These are phyloP conservation scores for Dalechampia spathulata DNA, from an alignment of 441 rosid species.

Conservation along the genomic window DNA sequence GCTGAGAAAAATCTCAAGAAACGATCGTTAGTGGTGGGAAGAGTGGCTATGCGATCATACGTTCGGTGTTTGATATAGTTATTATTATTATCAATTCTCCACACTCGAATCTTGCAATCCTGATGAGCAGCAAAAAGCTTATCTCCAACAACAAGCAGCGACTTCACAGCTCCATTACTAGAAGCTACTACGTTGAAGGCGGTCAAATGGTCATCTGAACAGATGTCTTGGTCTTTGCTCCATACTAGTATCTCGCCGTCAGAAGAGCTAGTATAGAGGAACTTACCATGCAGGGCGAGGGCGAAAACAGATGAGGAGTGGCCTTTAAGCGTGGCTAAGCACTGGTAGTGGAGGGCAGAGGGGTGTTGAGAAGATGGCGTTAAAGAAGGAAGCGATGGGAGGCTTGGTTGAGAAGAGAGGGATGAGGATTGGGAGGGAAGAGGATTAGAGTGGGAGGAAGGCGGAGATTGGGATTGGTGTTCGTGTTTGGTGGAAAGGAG, in stretches of 20 bases:
- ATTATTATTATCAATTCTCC: constrained; percentile 56
- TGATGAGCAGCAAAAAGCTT: constrained; percentile 89
- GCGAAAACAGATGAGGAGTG: constrained; percentile 57
- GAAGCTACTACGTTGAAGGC: constrained; percentile 28
- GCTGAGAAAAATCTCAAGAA: constrained; percentile 47
- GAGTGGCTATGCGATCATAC: constrained; percentile 59
- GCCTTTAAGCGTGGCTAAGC: constrained; percentile 59
- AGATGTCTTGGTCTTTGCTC: constrained; percentile 58
- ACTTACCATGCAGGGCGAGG: constrained; percentile 46
- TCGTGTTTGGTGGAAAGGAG: too few relatives aligned
- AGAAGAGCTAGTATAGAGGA: constrained; percentile 60
- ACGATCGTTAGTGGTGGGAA: constrained; percentile 80
- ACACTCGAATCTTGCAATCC: constrained; percentile 88
- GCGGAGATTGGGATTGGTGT: too few relatives aligned
- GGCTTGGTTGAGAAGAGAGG: constrained; percentile 33
- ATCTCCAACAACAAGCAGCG: constrained; percentile 50
- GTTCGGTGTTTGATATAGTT: constrained; percentile 27
- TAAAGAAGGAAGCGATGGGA: constrained; percentile 38
- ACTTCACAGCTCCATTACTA: constrained; percentile 75
- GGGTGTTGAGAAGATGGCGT: constrained; percentile 23
- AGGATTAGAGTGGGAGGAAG: constrained; percentile 11
- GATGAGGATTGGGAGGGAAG: constrained; percentile 13
- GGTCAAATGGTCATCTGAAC: constrained; percentile 31
- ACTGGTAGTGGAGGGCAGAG: constrained; percentile 26
- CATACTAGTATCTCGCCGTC: too few relatives aligned